These are phyloP conservation scores for Verticillium dahliae DNA, from an alignment of 2,329 filamentous ascomycete genomes.

Conservation along the genomic window DNA sequence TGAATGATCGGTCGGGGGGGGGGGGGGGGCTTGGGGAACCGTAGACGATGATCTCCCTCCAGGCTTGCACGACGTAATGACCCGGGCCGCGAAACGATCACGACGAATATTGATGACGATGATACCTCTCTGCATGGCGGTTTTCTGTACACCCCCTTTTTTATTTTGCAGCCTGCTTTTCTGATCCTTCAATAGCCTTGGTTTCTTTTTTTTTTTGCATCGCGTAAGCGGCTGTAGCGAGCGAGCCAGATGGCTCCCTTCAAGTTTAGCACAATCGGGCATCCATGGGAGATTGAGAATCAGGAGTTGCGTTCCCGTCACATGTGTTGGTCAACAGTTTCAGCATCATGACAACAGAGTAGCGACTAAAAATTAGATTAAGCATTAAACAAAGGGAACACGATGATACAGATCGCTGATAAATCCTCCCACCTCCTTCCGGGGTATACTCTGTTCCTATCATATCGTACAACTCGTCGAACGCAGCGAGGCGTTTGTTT, in stretches of 20 bases:
- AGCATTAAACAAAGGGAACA: background rate
- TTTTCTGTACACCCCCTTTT: no score
- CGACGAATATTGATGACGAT: background rate
- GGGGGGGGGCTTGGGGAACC: background rate
- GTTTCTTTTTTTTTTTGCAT: background rate
- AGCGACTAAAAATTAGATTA: background rate
- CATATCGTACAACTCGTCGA: background rate
- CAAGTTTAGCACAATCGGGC: background rate
- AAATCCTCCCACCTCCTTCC: background rate
- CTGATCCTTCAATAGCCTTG: background rate
- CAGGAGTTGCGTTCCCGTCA: background rate
- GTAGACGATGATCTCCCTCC: background rate
- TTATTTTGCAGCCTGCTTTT: no score
- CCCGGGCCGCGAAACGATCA: background rate
- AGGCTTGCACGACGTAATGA: no score
- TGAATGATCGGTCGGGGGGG: no score
- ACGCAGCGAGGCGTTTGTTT: background rate
- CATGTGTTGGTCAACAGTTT: background rate
- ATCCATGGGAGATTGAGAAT: background rate
- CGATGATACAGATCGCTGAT: background rate
- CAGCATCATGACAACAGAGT: background rate
- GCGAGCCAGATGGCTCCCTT: background rate
- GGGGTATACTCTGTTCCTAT: background rate
- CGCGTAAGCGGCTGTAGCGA: background rate
- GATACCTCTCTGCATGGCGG: background rate